Conservation (phyloP, 1,284 basidiomycete species). For the Hypsizygus ulmarius region DNA sequence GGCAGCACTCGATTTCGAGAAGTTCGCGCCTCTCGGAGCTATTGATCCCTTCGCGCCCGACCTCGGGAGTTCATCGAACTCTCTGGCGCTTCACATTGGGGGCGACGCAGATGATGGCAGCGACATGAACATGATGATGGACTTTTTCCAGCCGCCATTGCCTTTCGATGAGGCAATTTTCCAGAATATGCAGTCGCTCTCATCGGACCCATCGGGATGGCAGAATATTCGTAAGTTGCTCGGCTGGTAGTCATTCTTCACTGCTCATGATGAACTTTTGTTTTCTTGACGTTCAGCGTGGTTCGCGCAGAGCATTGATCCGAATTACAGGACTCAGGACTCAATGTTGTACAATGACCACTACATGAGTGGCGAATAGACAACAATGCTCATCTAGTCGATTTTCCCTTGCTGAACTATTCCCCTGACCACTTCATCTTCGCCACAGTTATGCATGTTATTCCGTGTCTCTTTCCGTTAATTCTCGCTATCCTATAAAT, state of each 20-base stretch:
- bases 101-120: slow-evolving; percentile 16
- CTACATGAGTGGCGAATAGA: slow-evolving; percentile 17
- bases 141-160: slow-evolving; percentile 52
- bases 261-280: not conserved
- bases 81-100: slow-evolving; percentile 17
- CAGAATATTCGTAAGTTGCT: slow-evolving; percentile 48
- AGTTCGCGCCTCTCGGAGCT: slow-evolving; percentile 39
- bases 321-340: slow-evolving; percentile 22
- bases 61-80: slow-evolving; percentile 14
- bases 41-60: slow-evolving; percentile 36
- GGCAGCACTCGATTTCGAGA: slow-evolving; percentile 46
- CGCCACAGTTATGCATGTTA: not conserved
- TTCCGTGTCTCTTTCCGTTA: not conserved
- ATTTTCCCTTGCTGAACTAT: not conserved
- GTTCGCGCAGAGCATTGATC: slow-evolving; percentile 32
- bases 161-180: slow-evolving; percentile 59
- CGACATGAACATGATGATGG: slow-evolving; percentile 25
- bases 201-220: slow-evolving; percentile 50
- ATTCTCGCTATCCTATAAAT: too few species aligned
- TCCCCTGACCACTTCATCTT: not conserved
- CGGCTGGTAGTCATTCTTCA: not conserved
- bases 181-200: slow-evolving; percentile 57
- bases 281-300: slow-evolving; percentile 38
- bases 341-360: slow-evolving; percentile 16
- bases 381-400: slow-evolving; percentile 3